phyloP scores from a whole-genome alignment of 208 protist species.

The Leishmania lainsoni region DNA sequence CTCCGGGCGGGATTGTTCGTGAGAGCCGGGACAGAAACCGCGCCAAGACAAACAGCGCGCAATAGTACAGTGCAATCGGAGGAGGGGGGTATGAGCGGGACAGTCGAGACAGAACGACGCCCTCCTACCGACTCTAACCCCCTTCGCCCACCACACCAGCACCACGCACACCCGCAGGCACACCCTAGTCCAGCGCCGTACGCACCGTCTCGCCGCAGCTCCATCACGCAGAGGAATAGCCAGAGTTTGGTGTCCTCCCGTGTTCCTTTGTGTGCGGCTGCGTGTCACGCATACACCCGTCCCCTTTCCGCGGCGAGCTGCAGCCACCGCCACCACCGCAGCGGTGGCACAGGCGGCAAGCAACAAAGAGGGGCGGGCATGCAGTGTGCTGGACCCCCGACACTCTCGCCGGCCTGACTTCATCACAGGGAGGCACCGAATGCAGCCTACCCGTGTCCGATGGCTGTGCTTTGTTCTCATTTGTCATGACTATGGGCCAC shows the following conservation, averaged over 20 bases:
- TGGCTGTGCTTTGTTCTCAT: too few species aligned
- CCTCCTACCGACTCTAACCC: neutral
- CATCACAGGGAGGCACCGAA: conserved; percentile 25
- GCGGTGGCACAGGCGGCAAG: neutral
- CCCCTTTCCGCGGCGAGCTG: neutral
- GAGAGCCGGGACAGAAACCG: conserved; percentile 25
- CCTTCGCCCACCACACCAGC: neutral
- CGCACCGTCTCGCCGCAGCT: conserved; percentile 10
- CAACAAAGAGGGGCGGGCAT: neutral
- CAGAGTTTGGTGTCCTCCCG: conserved; percentile 4
- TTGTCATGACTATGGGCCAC: too few species aligned
- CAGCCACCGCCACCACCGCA: neutral
- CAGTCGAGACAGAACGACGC: neutral
- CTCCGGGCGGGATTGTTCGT: conserved; percentile 75
- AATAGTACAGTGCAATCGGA: neutral
- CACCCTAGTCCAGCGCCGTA: neutral
- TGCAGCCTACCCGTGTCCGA: conserved; percentile 13
- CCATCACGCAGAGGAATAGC: conserved; percentile 7
- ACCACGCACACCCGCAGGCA: conserved; percentile 14
- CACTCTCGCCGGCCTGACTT: conserved; percentile 6
- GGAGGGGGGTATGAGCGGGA: neutral
- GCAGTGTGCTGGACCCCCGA: neutral
- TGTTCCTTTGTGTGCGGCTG: conserved; percentile 22
- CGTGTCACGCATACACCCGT: neutral
- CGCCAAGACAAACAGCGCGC: neutral